A percentile compares a stretch with the other conserved stretches of the same genome.
phyloP scores from a whole-genome alignment of 257 asterid genomes.

The Solanum pennellii region DNA sequence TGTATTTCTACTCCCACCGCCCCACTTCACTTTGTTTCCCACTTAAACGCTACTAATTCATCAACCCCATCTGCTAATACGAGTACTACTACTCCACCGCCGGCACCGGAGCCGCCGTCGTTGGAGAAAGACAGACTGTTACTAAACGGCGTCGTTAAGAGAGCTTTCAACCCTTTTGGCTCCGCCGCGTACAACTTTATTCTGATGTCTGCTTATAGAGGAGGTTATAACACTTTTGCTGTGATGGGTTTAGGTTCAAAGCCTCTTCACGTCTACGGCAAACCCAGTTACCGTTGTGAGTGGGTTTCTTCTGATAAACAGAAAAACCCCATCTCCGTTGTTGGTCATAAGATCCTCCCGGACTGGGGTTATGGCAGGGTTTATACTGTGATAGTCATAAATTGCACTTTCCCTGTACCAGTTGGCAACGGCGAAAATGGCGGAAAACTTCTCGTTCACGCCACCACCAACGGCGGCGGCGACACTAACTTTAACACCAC shows the following conservation, averaged over 20 bases:
- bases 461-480: conserved; percentile 37
- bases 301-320: conserved; percentile 17
- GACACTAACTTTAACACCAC: conserved; percentile 23
- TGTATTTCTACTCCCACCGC: conserved; percentile 14
- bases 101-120: neutral
- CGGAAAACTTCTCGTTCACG: conserved; percentile 42
- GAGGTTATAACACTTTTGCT: conserved; percentile 37
- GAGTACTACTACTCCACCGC: neutral
- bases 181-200: conserved; percentile 36
- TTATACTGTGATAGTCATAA: conserved; percentile 65
- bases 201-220: conserved; percentile 45
- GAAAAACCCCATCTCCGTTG: neutral
- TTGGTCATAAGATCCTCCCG: conserved; percentile 31
- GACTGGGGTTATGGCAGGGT: conserved; percentile 85
- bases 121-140: neutral
- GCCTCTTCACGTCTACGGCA: conserved; percentile 34
- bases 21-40: neutral
- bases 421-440: conserved; percentile 16
- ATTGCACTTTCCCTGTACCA: conserved; percentile 46
- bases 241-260: conserved; percentile 35
- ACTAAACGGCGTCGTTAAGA: conserved; percentile 19
- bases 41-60: neutral
- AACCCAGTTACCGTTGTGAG: conserved; percentile 28
- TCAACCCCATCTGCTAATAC: neutral
- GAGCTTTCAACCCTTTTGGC: conserved; percentile 35